These are phyloP conservation scores for Guadua angustifolia DNA, from an alignment of 176 grass and related monocot genomes.

Conservation along the genomic window DNA sequence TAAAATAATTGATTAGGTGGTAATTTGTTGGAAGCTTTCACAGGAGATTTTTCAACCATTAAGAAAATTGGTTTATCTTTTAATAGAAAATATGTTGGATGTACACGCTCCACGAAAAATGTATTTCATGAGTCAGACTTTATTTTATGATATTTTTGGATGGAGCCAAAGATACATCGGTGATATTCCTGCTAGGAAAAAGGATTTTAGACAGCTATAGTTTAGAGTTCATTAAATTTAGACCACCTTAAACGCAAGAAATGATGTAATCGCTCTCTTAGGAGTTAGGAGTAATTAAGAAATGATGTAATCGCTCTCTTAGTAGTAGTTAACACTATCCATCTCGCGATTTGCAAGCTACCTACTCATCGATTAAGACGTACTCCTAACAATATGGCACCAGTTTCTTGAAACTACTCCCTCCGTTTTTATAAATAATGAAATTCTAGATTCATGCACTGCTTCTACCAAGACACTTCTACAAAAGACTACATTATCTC, in stretches of 20 bases:
- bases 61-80: background rate
- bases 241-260: background rate
- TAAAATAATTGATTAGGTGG: background rate
- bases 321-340: background rate
- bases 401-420: background rate
- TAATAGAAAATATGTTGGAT: background rate
- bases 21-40: background rate
- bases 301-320: background rate
- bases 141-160: background rate
- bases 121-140: background rate
- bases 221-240: background rate
- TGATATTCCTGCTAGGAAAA: background rate
- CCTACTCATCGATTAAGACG: slow-evolving; percentile 32
- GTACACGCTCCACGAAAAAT: background rate
- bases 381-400: background rate
- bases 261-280: background rate
- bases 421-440: no score
- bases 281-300: no score
- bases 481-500: no score
- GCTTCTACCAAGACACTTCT: no score
- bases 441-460: no score
- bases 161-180: background rate
- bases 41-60: background rate
- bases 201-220: background rate
- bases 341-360: background rate